Conservation (phyloP, 2,329 filamentous ascomycete species). For the Alternaria gansuensis region DNA sequence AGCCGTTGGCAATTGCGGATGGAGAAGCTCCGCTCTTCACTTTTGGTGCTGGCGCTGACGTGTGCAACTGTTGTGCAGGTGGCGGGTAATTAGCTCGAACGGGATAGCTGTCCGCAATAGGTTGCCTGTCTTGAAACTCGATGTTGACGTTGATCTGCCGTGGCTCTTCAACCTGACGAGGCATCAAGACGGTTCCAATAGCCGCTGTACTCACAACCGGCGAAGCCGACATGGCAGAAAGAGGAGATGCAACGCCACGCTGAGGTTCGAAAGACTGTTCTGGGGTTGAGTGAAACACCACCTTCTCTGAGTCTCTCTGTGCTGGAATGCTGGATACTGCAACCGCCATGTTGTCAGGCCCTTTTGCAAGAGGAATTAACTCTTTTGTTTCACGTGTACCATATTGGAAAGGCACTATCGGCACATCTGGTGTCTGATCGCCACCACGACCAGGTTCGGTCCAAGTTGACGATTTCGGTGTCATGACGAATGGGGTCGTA, state of each 20-base stretch:
- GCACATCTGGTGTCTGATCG: constrained; percentile 46
- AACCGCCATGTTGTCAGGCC: constrained; percentile 1
- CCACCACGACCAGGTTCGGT: constrained; percentile 36
- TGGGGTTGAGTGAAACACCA: constrained; percentile 14
- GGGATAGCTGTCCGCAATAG: constrained; percentile 25
- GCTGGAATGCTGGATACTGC: background rate
- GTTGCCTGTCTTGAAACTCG: constrained; percentile 42
- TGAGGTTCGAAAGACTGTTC: constrained; percentile 25
- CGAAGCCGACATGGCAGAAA: constrained; percentile 44
- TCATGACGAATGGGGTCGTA: constrained; percentile 70
- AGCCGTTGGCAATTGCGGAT: constrained; percentile 24
- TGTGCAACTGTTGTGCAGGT: constrained; percentile 26
- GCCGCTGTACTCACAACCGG: constrained; percentile 46
- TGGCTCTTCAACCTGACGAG: constrained; percentile 42
- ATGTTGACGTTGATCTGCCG: constrained; percentile 46
- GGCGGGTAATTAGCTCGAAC: constrained; percentile 29
- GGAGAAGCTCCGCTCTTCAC: constrained; percentile 19
- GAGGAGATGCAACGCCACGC: constrained; percentile 35
- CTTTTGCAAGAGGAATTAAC: constrained; percentile 21
- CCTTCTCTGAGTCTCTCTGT: constrained; percentile 8
- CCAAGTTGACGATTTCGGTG: constrained; percentile 51
- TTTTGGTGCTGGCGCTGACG: constrained; percentile 31
- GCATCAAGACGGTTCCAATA: constrained; percentile 46
- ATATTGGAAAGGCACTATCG: constrained; percentile 44
- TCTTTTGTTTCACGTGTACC: constrained; percentile 33